These are phyloP conservation scores for Chaetomiaceae sp. DNA, from an alignment of 2,329 filamentous ascomycete species.

Conservation along the genomic window DNA sequence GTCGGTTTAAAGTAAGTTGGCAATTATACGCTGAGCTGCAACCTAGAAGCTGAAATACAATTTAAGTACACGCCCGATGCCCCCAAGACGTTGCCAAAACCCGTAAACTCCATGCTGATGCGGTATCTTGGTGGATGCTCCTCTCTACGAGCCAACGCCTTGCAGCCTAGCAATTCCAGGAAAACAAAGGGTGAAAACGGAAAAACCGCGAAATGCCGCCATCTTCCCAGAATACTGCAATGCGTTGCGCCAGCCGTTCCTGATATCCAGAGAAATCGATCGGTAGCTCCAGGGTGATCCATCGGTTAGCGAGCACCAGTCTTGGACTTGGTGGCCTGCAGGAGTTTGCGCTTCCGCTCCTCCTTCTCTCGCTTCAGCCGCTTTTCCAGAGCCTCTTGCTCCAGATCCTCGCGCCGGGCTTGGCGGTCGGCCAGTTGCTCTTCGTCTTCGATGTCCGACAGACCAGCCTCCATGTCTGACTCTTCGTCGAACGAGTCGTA, in stretches of 20 bases:
- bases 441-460: conserved; percentile 67
- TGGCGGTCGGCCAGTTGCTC: conserved; percentile 56
- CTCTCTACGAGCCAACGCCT: not conserved
- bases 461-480: conserved; percentile 72
- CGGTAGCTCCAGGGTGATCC: not conserved
- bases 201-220: too few relatives aligned
- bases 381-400: conserved; percentile 57
- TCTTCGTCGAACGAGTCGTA: conserved; percentile 58
- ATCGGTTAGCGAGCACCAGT: conserved; percentile 13
- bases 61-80: too few relatives aligned
- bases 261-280: not conserved
- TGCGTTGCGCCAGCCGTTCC: not conserved
- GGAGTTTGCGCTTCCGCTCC: conserved; percentile 38
- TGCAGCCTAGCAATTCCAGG: too few relatives aligned
- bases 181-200: too few relatives aligned
- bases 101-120: too few relatives aligned
- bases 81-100: not conserved
- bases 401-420: conserved; percentile 61
- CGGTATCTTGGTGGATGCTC: too few relatives aligned
- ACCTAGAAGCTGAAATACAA: too few relatives aligned
- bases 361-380: conserved; percentile 57
- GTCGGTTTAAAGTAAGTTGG: too few relatives aligned
- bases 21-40: too few relatives aligned
- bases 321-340: conserved; percentile 15
- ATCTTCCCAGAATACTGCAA: conserved; percentile 1